Base-by-base conservation (phyloP, 164 flowering plant genomes). In the Aristolochia californica region DNA sequence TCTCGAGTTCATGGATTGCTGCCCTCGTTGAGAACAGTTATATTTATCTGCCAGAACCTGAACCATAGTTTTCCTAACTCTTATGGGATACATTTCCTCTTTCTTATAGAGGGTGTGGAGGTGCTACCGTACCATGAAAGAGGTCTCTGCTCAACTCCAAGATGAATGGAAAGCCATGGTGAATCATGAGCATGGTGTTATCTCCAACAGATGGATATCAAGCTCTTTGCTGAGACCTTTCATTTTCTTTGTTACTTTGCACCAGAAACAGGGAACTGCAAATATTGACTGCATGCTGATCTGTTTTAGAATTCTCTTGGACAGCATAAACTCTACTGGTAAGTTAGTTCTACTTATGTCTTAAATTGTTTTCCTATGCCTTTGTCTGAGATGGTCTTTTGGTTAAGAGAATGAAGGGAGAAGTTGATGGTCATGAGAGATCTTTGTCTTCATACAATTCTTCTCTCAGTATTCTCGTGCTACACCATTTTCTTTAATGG, bases 51-150 rank as follows among this genome's bases (percentile, higher is more conserved):
- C 26, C 27, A 23, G 8, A 23, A 22, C 1, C 22, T 34, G 40
- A 34, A 34, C 10, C 40, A 1, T 12, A 1, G 40, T 7, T 7
- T 4, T 34, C n/a, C 40, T 34, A 34, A 34, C 40, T 34, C 9
- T n/a, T 34, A 34, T 34, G 40, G 10, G 27, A 13, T 23, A 14
- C 12, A 13, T 5, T 50, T 28, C n/a, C 22, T 67, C 57, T 22
- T 63, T 45, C 16, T 64, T 68, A 38, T 74, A 93, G 99, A 89
- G 84, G 74, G 90, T 85, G 2, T 93, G 96, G 99, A 83, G 95
- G 75, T 59, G 97, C 45, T 75, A 82, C 62, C 49, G 54, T 59
- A 68, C 60, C 25, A 74, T 70, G 7, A 87, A 70, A 69, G 71
- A 57, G 69, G 78, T 59, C 14, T 83, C 94, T 11, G 13, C 74